Percentiles rank a stretch among this genome's conserved stretches.
Evolutionary conservation across 108 stramenopile species (phyloP).

Genomic region (Aurantiochytrium sp.): DNA sequence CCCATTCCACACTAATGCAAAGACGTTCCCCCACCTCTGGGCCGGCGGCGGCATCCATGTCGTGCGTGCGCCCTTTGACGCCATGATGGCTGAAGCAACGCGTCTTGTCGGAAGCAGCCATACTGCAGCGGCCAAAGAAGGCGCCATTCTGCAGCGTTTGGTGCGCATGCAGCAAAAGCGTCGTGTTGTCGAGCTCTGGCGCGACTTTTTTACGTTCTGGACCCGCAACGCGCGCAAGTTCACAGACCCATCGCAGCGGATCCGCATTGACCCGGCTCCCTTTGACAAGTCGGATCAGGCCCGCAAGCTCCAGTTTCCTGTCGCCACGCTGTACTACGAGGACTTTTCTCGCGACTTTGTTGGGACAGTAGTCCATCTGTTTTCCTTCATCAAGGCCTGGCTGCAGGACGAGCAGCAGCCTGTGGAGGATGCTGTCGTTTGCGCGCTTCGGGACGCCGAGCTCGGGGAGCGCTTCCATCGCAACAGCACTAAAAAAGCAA

Average conservation of each 20-base stretch:
- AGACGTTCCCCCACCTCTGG: background rate
- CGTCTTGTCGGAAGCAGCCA: background rate
- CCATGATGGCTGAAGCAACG: background rate
- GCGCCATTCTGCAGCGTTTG: background rate
- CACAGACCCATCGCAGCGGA: background rate
- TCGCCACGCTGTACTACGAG: background rate
- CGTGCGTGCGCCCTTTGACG: background rate
- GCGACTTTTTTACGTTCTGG: background rate
- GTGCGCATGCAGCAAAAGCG: background rate
- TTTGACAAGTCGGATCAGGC: background rate
- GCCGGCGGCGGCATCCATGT: background rate
- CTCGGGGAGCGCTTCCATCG: background rate
- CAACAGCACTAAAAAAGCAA: background rate
- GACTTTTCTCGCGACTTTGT: slow-evolving; percentile 10
- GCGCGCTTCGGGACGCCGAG: background rate
- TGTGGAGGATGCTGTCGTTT: background rate
- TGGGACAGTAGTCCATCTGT: background rate
- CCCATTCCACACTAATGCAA: background rate
- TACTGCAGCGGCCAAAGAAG: background rate
- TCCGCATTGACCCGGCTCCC: background rate
- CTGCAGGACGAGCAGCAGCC: background rate
- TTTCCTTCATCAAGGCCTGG: background rate
- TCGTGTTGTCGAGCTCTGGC: background rate
- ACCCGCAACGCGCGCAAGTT: background rate
- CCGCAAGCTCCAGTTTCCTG: background rate